Evolutionary conservation across 2,329 filamentous ascomycete species (phyloP), one percentile per base, ranked within the genome.

Genomic region (Ciborinia camelliae): DNA sequence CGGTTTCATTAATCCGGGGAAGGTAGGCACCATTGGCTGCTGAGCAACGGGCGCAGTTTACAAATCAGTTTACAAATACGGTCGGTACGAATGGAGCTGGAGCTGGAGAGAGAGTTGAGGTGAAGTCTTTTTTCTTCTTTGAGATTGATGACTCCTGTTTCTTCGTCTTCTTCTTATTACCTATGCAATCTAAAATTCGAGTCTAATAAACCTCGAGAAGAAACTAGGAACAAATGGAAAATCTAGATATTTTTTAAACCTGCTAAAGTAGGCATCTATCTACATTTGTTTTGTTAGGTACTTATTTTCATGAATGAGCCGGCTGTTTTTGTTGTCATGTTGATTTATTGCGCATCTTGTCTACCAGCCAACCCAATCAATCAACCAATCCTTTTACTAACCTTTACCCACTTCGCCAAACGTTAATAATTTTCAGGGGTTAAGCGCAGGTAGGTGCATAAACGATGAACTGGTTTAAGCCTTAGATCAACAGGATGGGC

Each of bases 1-100:
- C 28, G 35, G 71, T 72, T 73, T 73, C 70, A 72, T 66, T 58
- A 71, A 70, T 72, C 69, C 64, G 69, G 71, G 73, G 73, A 71
- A 70, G 67, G 70, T 48, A 66, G 61, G 67, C 68, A 67, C 66
- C 65, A 72, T 64, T 70, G 69, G 69, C 50, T 65, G 50, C 32
- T 48, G 64, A 65, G 55, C 26, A 60, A 60, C 41, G 23, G 41
- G 48, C 20, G 30, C 32, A 26, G 43, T 52, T 39, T 15, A 47
- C 47, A 26, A 45, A 14, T 52, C 32, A 26, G 43, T 52, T 39
- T 15, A 47, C 47, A 26, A 45, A 14, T 52, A 35, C 10, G 30
- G 20, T 35, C 8, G 48, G 30, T 32, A 59, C 50, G 41, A 48
- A 63, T n/a, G 61, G 50, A 52, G 54, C 54, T 41, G 55, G n/a